A percentile compares a stretch with the other conserved stretches of the same genome.
Evolutionary conservation across 2,329 filamentous ascomycete genomes (phyloP).

Genomic region (Lasiodiplodia sp.): DNA sequence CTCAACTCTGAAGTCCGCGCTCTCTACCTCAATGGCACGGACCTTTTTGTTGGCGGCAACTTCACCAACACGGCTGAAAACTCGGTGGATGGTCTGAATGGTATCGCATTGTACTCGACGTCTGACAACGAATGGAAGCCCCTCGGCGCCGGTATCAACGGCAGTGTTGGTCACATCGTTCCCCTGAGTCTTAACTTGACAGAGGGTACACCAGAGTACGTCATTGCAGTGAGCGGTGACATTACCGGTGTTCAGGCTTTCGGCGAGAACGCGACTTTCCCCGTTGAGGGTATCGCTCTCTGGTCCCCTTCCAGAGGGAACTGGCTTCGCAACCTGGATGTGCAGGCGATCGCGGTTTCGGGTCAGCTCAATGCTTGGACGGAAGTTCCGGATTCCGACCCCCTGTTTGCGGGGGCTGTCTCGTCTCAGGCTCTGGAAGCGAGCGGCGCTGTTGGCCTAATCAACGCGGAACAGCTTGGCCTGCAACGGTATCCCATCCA

Average conservation of each 20-base stretch:
- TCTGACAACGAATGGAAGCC: conserved; percentile 74
- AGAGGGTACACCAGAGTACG: conserved; percentile 70
- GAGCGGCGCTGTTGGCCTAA: conserved; percentile 74
- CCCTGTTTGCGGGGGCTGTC: conserved; percentile 84
- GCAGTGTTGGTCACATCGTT: conserved; percentile 76
- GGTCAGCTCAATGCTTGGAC: conserved; percentile 77
- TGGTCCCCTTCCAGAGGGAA: conserved; percentile 88
- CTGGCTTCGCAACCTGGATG: conserved; percentile 82
- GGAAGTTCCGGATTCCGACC: conserved; percentile 67
- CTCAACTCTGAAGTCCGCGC: conserved; percentile 80
- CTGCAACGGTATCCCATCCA: conserved; percentile 63
- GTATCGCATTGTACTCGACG: conserved; percentile 79
- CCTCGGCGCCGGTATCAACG: conserved; percentile 86
- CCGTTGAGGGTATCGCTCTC: conserved; percentile 80
- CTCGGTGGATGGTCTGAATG: conserved; percentile 69
- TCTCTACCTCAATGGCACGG: conserved; percentile 70
- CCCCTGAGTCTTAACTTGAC: conserved; percentile 82
- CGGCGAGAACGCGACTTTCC: conserved; percentile 65
- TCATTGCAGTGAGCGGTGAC: conserved; percentile 79
- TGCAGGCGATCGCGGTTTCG: conserved; percentile 69
- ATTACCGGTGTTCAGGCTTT: conserved; percentile 79
- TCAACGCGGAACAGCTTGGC: conserved; percentile 41
- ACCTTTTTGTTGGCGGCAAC: conserved; percentile 81
- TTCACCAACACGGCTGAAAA: conserved; percentile 77
- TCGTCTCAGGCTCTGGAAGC: conserved; percentile 76